Base-by-base conservation (phyloP, 805 yeast genomes). In the Scheffersomyces stipitis region DNA sequence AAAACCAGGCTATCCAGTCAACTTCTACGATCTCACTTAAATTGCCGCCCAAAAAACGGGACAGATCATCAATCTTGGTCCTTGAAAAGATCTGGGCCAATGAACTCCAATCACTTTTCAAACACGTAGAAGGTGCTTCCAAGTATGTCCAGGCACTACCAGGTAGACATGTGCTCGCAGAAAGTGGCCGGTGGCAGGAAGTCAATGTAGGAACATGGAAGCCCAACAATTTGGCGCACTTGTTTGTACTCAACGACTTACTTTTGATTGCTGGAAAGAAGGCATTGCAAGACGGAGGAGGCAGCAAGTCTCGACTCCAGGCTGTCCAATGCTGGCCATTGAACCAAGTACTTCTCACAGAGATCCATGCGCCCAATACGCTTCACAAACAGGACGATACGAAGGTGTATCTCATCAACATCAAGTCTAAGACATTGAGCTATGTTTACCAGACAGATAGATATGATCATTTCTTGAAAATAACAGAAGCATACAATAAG, bases 91-190 rank as follows among this genome's bases (percentile, higher is more conserved):
- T 85, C 69, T 88, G 96, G 96, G 84, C 81, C 12, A 69, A 71
- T 29, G 88, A 85, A 52, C 66, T 89, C 52, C 77, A 75, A 37
- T 73, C 78, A 6, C 62, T 89, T 34, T 88, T 83, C 58, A 80
- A 80, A 48, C 87, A 84, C 44, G 95, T 90, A 12, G 96, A 90
- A 45, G 95, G 96, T n/a, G 89, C 95, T 1, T 90, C 86, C 49
- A 85, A 85, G 51, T 78, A 75, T 41, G 69, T 89, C 26, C 84
- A 88, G 15, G 78, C 86, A 1, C 58, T 76, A 5, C 87, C 90
- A 0, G 93, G 90, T 3, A 73, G 96, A 33, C 96, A 88, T 58
- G 76, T 89, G 2, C 63, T 87, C 14, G 75, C 80, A 7, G 93
- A 89, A 49, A 80, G 88, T 55, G 83, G 84, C 2, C 75, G 89